phyloP scores from a whole-genome alignment of 176 grass and related monocot species.

The Thinopyrum elongatum region DNA sequence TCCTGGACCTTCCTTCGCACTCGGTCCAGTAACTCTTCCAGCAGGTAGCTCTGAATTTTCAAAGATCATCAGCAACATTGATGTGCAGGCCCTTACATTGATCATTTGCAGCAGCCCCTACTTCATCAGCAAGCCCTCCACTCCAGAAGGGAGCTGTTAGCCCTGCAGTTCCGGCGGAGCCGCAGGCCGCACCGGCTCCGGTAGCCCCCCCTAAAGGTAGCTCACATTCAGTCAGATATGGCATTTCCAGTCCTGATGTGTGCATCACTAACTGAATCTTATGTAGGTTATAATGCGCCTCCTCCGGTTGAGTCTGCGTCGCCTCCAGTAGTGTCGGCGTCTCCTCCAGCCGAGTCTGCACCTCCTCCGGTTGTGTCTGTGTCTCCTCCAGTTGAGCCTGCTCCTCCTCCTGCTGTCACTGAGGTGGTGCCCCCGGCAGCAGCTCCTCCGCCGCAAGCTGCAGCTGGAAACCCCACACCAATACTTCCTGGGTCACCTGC shows the following conservation, averaged over 20 bases:
- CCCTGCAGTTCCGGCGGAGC: constrained; percentile 11
- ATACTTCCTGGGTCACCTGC: constrained; percentile 50
- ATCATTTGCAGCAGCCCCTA: constrained; percentile 30
- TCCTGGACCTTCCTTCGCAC: constrained; percentile 36
- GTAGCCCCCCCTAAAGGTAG: constrained; percentile 40
- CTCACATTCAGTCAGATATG: not conserved
- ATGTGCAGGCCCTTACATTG: constrained; percentile 16
- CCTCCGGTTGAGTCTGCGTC: not conserved
- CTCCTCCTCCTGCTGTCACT: constrained; percentile 24
- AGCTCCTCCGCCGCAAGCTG: constrained; percentile 36
- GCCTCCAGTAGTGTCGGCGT: not conserved
- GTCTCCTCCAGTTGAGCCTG: not conserved
- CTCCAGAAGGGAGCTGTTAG: constrained; percentile 11
- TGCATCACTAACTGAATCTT: not conserved
- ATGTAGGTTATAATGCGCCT: constrained; percentile 24
- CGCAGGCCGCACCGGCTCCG: constrained; percentile 27
- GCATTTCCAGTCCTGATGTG: not conserved
- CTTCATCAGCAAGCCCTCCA: constrained; percentile 26
- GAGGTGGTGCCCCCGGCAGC: not conserved
- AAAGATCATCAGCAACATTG: not conserved
- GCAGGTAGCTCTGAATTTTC: constrained; percentile 47
- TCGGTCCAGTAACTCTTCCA: constrained; percentile 43
- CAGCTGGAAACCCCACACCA: constrained; percentile 28
- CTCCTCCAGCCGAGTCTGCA: not conserved
- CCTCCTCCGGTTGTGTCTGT: not conserved